Conservation (phyloP, 2,329 filamentous ascomycete species). For the Fonsecaea nubica region DNA sequence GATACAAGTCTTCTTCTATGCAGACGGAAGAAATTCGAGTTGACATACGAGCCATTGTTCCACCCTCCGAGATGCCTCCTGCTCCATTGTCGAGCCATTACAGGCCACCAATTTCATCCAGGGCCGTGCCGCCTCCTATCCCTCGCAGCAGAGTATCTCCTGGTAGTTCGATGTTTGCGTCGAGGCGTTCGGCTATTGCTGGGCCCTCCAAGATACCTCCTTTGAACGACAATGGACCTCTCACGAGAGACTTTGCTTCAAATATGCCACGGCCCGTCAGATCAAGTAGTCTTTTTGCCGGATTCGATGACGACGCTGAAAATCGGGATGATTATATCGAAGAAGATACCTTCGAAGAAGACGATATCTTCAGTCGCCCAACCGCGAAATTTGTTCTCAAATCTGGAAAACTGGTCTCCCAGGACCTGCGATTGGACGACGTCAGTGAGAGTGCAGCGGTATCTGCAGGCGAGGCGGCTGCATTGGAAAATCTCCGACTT, state of each 20-base stretch:
- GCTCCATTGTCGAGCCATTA: constrained; percentile 69
- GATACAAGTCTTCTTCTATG: constrained; percentile 64
- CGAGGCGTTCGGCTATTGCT: constrained; percentile 26
- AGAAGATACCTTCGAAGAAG: constrained; percentile 47
- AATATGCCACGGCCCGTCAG: constrained; percentile 72
- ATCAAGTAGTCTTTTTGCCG: constrained; percentile 84
- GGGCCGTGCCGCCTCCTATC: constrained; percentile 33
- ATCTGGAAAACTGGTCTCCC: constrained; percentile 51
- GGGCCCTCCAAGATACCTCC: constrained; percentile 33
- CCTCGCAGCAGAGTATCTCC: constrained; percentile 40
- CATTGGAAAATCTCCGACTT: constrained; percentile 35
- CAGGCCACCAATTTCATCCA: constrained; percentile 44
- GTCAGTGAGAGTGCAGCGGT: constrained; percentile 43
- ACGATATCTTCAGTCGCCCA: constrained; percentile 54
- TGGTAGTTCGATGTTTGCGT: constrained; percentile 45
- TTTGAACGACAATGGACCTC: constrained; percentile 74
- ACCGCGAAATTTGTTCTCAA: constrained; percentile 53
- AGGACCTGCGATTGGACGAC: constrained; percentile 46
- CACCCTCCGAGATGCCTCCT: constrained; percentile 79
- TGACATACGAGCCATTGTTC: constrained; percentile 74
- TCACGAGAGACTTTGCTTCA: constrained; percentile 59
- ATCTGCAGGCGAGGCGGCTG: constrained; percentile 35
- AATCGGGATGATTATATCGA: constrained; percentile 43
- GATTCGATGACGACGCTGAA: constrained; percentile 74
- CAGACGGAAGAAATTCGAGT: constrained; percentile 93